Evolutionary conservation across 352 stramenopile genomes (phyloP).

Genomic region (Pythium aphanidermatum): DNA sequence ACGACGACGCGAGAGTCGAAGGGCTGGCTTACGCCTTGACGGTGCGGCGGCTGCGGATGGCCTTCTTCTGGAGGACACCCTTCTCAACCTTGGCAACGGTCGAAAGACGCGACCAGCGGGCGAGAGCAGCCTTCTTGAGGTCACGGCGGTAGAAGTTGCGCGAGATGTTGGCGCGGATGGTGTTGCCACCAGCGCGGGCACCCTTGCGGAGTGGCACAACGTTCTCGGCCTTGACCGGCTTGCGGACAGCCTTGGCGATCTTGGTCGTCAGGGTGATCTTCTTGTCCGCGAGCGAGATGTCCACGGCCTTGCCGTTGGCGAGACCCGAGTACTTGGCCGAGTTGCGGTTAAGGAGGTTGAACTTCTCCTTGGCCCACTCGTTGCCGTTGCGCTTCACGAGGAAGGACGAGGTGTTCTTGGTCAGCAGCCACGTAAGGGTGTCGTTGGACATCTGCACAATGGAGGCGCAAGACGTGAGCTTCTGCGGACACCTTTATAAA

Average conservation of each 20-base stretch:
- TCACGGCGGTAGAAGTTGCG: constrained; percentile 85
- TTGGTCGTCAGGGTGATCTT: constrained; percentile 84
- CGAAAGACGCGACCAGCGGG: constrained; percentile 82
- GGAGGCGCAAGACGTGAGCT: not conserved
- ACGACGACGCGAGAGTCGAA: constrained; percentile 4
- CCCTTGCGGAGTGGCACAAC: constrained; percentile 79
- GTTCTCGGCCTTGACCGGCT: constrained; percentile 68
- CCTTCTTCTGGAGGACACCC: constrained; percentile 80
- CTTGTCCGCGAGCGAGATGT: constrained; percentile 87
- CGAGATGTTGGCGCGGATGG: constrained; percentile 85
- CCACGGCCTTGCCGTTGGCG: constrained; percentile 90
- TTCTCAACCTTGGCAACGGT: constrained; percentile 87
- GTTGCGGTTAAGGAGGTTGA: constrained; percentile 95
- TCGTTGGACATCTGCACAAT: constrained; percentile 82
- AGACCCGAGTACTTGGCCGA: constrained; percentile 96
- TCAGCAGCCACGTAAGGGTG: constrained; percentile 95
- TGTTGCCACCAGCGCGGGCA: constrained; percentile 74
- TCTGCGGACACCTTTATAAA: constrained; percentile 2
- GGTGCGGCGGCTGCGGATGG: constrained; percentile 71
- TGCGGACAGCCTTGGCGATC: constrained; percentile 62
- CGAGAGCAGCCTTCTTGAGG: constrained; percentile 79
- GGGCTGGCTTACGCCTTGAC: constrained; percentile 57
- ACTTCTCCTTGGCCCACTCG: constrained; percentile 92
- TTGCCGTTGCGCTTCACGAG: constrained; percentile 90
- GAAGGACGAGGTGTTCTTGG: constrained; percentile 96